These are phyloP conservation scores for Graphilbum sp. DNA, from an alignment of 2,329 filamentous ascomycete species.

Conservation along the genomic window DNA sequence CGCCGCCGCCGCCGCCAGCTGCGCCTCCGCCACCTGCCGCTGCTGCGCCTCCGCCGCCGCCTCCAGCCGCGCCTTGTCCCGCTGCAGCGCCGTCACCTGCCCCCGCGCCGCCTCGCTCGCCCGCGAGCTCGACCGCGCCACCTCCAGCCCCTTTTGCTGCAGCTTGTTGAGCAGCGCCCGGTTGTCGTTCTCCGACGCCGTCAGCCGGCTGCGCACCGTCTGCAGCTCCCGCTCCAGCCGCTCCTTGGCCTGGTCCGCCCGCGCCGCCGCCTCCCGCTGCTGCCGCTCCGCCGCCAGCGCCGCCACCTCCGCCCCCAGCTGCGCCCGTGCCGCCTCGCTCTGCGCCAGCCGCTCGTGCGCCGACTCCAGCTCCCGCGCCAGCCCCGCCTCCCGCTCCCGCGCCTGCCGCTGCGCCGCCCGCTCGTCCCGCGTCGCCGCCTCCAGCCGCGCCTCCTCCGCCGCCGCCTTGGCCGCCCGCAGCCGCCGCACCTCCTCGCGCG, in stretches of 20 bases:
- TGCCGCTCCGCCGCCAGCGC: conserved; percentile 74
- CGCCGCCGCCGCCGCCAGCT: conserved; percentile 64
- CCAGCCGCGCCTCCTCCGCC: conserved; percentile 69
- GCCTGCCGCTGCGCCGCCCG: conserved; percentile 62
- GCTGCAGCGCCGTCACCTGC: conserved; percentile 59
- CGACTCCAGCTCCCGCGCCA: conserved; percentile 66
- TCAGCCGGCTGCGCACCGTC: conserved; percentile 75
- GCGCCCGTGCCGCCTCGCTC: conserved; percentile 62
- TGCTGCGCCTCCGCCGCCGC: conserved; percentile 68
- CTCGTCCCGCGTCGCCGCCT: conserved; percentile 69
- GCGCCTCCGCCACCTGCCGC: conserved; percentile 73
- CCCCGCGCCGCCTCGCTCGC: conserved; percentile 70
- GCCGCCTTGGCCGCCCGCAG: conserved; percentile 71
- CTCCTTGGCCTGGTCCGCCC: conserved; percentile 88
- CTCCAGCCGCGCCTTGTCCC: conserved; percentile 68
- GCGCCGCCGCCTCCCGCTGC: conserved; percentile 54
- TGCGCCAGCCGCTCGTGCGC: conserved; percentile 62
- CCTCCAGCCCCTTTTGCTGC: conserved; percentile 92
- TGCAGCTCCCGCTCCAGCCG: conserved; percentile 80
- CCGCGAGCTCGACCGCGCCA: conserved; percentile 75
- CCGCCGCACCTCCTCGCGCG: conserved; percentile 68
- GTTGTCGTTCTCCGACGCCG: conserved; percentile 93
- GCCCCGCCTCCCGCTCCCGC: conserved; percentile 60
- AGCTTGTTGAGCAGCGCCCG: conserved; percentile 89
- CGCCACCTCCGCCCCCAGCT: conserved; percentile 66